Percentiles rank a stretch among this genome's conserved stretches.
These are phyloP conservation scores for Geranium brycei DNA, from an alignment of 345 rosid genomes.

Conservation along the genomic window DNA sequence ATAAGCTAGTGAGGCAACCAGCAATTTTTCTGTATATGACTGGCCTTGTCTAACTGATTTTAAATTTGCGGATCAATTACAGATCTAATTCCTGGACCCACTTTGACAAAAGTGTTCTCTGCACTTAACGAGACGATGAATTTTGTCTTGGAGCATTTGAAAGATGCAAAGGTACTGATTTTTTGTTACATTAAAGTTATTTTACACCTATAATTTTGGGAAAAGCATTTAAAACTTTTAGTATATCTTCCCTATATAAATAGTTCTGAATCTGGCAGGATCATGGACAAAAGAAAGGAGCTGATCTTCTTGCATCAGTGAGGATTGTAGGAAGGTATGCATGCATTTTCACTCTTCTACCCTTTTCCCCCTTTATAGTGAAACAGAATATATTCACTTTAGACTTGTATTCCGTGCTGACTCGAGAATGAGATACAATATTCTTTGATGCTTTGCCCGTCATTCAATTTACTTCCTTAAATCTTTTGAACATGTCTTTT, in stretches of 20 bases:
- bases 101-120: conserved; percentile 43
- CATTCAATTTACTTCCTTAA: too few species aligned
- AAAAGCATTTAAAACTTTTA: background rate
- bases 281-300: conserved; percentile 61
- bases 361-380: background rate
- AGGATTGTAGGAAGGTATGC: conserved; percentile 70
- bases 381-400: background rate
- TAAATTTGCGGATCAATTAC: conserved; percentile 6
- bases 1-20: background rate
- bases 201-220: background rate
- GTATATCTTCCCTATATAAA: conserved; percentile 11
- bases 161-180: conserved; percentile 68
- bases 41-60: background rate
- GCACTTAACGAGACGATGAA: conserved; percentile 55
- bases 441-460: too few species aligned
- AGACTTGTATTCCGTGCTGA: background rate
- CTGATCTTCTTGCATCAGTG: conserved; percentile 89
- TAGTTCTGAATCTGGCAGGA: conserved; percentile 34
- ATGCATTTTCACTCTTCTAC: conserved; percentile 2
- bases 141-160: conserved; percentile 59
- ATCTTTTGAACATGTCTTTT: too few species aligned
- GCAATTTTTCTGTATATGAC: background rate
- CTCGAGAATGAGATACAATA: too few species aligned
- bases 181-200: background rate
- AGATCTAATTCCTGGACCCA: conserved; percentile 40